Evolutionary conservation across 352 stramenopile species (phyloP).

Genomic region (Phytophthora fragariaefolia): DNA sequence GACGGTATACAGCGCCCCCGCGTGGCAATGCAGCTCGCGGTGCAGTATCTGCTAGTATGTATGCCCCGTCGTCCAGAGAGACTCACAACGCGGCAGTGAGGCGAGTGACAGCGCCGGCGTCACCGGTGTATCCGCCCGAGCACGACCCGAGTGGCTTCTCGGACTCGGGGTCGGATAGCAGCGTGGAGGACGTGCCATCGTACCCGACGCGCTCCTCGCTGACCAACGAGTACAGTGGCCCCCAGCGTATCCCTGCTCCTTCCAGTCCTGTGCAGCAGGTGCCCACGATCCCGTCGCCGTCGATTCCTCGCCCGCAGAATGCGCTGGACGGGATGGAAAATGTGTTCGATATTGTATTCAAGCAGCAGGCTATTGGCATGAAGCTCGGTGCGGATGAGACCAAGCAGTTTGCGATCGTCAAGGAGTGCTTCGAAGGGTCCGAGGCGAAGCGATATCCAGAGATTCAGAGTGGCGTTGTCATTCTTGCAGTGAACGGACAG

Average conservation of each 20-base stretch:
- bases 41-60: constrained; percentile 21
- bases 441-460: constrained; percentile 78
- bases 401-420: constrained; percentile 80
- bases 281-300: constrained; percentile 33
- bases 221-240: constrained; percentile 29
- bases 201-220: constrained; percentile 31
- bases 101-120: constrained; percentile 23
- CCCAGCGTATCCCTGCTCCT: constrained; percentile 22
- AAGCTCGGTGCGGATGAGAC: constrained; percentile 77
- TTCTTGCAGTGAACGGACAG: constrained; percentile 83
- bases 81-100: constrained; percentile 17
- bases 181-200: constrained; percentile 39
- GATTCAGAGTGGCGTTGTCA: constrained; percentile 84
- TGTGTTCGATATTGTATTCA: constrained; percentile 89
- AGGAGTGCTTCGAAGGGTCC: constrained; percentile 81
- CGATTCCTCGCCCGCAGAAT: constrained; percentile 35
- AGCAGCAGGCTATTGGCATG: constrained; percentile 85
- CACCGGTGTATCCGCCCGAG: constrained; percentile 30
- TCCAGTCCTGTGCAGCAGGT: constrained; percentile 36
- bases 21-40: constrained; percentile 3
- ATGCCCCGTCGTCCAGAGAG: constrained; percentile 23
- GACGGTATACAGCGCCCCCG: constrained; percentile 11
- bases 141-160: constrained; percentile 49
- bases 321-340: constrained; percentile 70
- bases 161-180: constrained; percentile 65